Base-by-base conservation (phyloP, 1,139 yeast genomes). In the Saccharomyces hybrid region DNA sequence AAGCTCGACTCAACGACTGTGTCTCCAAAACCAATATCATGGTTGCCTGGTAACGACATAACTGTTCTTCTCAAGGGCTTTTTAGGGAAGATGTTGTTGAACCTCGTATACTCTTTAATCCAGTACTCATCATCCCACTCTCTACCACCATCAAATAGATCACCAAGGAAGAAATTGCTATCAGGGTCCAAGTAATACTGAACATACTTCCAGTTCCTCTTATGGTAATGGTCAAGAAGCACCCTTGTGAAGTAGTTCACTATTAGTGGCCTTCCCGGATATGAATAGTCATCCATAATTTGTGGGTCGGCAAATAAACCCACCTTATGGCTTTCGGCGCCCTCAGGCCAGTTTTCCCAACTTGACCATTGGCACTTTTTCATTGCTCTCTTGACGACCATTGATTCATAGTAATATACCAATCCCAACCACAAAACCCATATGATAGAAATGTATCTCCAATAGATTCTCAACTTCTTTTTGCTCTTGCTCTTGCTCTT, bases 131-230 rank as follows among this genome's bases (percentile, higher is more conserved):
- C 82, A 6, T 76, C 76, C 96, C 97, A 90, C 58, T 88, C 89
- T 56, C 98, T 76, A 0, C 99, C 99, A 12, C 98, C 98, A 70
- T 93, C 99, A 66, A 91, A 88, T 56, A 91, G 71, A 67, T 93
- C 99, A 0, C 99, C 99, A 49, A 93, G 73, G 66, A 89, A 93
- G 4, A 91, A 71, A 1, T 83, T 82, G 2, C 88, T 75, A 64
- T 91, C 86, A 0, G 98, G 97, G 51, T 83, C 81, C 53, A 93
- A 75, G 2, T 72, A 62, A 7, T 72, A 63, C 61, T 87, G 85
- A 51, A 87, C 73, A 55, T 77, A 75, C 56, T 78, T 78, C 79
- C 90, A 87, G 65, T 91, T 90, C 58, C 95, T 76, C 60, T 82
- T 83, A 57, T 89, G 82, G 66, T 89, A 91, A 60, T 86, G 82